A percentile compares a stretch with the other conserved stretches of the same genome.
Evolutionary conservation across 1,284 basidiomycete species (phyloP).

Genomic region (Moesziomyces globuligerus): DNA sequence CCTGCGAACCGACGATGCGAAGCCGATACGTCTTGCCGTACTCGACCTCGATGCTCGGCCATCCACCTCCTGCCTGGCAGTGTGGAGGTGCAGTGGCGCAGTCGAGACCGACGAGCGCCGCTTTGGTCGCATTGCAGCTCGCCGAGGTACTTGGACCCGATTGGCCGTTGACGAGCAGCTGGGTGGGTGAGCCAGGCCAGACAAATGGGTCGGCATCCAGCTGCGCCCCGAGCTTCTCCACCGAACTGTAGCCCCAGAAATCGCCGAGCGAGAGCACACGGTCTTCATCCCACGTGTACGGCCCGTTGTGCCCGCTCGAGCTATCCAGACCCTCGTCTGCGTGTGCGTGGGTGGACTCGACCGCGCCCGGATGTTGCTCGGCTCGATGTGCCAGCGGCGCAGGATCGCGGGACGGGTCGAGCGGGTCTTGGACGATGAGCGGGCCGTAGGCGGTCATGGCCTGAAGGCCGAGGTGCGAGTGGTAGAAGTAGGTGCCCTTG

Average conservation of each 20-base stretch:
- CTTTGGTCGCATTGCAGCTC: constrained; percentile 42
- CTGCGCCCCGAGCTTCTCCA: constrained; percentile 17
- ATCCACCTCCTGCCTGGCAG: neutral
- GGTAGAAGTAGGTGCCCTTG: constrained; percentile 47
- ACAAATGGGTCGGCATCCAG: constrained; percentile 45
- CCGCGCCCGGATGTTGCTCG: neutral
- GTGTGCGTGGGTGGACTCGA: constrained; percentile 4
- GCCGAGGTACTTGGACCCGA: neutral
- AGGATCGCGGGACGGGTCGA: constrained; percentile 3
- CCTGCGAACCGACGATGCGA: constrained; percentile 36
- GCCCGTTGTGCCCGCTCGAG: constrained; percentile 13
- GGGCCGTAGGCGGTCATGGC: constrained; percentile 51
- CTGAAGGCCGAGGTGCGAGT: constrained; percentile 56
- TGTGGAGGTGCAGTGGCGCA: constrained; percentile 8
- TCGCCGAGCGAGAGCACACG: constrained; percentile 45
- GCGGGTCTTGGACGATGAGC: constrained; percentile 52
- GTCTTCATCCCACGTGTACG: constrained; percentile 43
- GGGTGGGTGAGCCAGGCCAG: constrained; percentile 52
- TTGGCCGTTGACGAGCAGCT: constrained; percentile 53
- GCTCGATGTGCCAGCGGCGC: neutral
- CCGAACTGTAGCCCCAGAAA: constrained; percentile 30
- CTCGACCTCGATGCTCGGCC: constrained; percentile 37
- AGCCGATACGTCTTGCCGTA: constrained; percentile 48
- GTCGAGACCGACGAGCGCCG: neutral
- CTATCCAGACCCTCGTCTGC: no score